Conservation (phyloP, 305 asterid species). For the Caryopteris hybrid region DNA sequence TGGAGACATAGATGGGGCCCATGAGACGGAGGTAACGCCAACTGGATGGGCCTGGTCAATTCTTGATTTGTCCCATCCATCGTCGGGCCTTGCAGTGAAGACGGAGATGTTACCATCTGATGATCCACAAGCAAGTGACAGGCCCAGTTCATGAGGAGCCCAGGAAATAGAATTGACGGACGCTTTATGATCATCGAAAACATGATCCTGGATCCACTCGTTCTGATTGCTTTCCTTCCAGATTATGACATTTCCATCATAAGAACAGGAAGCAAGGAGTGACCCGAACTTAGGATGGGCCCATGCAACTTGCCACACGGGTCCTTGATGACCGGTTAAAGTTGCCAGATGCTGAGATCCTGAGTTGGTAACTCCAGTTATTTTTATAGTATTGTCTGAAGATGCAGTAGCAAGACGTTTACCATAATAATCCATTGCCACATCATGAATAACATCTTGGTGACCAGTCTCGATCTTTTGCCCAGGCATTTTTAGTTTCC, state of each 20-base stretch:
- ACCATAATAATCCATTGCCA: slow-evolving; percentile 69
- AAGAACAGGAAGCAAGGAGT: slow-evolving; percentile 70
- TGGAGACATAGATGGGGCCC: slow-evolving; percentile 66
- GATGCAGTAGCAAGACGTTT: slow-evolving; percentile 83
- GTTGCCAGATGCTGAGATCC: slow-evolving; percentile 69
- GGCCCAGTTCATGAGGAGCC: slow-evolving; percentile 79
- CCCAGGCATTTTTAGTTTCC: slow-evolving; percentile 50
- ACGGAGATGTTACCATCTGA: slow-evolving; percentile 70
- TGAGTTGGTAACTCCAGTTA: slow-evolving; percentile 52
- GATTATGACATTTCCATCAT: slow-evolving; percentile 63
- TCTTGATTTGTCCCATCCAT: slow-evolving; percentile 57
- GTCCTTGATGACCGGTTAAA: slow-evolving; percentile 64
- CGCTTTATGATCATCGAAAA: slow-evolving; percentile 60
- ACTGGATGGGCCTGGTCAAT: slow-evolving; percentile 69
- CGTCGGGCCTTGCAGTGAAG: slow-evolving; percentile 51
- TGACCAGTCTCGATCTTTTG: slow-evolving; percentile 74
- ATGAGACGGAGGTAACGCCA: slow-evolving; percentile 76
- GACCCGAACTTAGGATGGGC: slow-evolving; percentile 83
- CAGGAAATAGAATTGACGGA: slow-evolving; percentile 67
- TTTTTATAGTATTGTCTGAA: slow-evolving; percentile 63
- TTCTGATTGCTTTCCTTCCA: slow-evolving; percentile 69
- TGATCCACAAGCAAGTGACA: slow-evolving; percentile 68
- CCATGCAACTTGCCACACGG: slow-evolving; percentile 84
- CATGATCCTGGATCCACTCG: slow-evolving; percentile 57
- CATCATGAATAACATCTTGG: slow-evolving; percentile 66